Conservation (phyloP, 1,139 yeast genomes). For the Diutina catenulata region DNA sequence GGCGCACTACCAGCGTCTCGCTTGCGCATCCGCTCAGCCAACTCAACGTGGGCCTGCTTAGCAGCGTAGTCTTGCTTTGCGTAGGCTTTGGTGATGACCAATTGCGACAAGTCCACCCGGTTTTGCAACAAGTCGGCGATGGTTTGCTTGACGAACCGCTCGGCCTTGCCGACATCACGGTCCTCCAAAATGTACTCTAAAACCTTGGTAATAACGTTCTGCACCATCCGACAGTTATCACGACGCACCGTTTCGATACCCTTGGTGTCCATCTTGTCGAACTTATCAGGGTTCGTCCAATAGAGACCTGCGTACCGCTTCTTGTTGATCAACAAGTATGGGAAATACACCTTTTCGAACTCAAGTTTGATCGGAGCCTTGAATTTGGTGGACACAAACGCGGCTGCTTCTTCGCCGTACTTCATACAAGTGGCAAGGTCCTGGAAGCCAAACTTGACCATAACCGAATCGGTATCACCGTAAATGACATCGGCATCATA, state of each 20-base stretch:
- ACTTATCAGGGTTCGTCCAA: conserved; percentile 86
- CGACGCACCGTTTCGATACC: conserved; percentile 98
- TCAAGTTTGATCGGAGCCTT: conserved; percentile 85
- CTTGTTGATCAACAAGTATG: conserved; percentile 86
- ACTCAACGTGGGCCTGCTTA: conserved; percentile 93
- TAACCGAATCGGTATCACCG: conserved; percentile 99
- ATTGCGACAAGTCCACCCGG: conserved; percentile 81
- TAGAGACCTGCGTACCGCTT: conserved; percentile 95
- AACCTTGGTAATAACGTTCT: conserved; percentile 87
- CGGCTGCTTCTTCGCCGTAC: conserved; percentile 91
- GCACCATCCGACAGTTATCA: conserved; percentile 92
- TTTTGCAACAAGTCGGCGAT: conserved; percentile 88
- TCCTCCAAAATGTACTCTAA: conserved; percentile 78
- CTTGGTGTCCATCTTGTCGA: conserved; percentile 95
- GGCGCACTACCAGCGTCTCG: conserved; percentile 98
- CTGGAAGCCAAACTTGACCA: conserved; percentile 91
- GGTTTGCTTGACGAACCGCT: conserved; percentile 70
- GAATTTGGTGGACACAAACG: conserved; percentile 67
- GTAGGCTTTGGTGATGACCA: conserved; percentile 88
- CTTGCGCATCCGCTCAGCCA: conserved; percentile 91
- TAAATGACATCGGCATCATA: conserved; percentile 86
- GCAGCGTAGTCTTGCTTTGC: conserved; percentile 88
- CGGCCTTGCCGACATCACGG: conserved; percentile 82
- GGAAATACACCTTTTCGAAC: conserved; percentile 93
- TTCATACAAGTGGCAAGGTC: conserved; percentile 81